Conservation (phyloP, 495 filamentous ascomycete species). For the Amphirosellinia nigrospora region DNA sequence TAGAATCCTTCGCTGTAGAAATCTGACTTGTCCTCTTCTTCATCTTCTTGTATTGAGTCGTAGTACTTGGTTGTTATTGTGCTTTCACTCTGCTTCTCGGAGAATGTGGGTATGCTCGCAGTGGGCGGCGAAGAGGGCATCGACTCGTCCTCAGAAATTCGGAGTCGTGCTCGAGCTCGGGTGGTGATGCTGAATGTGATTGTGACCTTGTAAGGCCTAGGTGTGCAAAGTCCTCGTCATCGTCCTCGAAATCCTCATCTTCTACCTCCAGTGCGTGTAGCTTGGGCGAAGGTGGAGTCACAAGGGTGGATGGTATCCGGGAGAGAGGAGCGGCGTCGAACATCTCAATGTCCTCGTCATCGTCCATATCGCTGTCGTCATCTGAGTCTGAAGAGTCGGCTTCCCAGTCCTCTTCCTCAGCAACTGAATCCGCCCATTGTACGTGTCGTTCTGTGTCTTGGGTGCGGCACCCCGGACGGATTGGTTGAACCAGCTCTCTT, state of each 20-base stretch:
- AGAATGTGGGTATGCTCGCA: constrained; percentile 67
- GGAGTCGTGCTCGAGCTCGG: constrained; percentile 76
- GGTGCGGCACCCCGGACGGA: constrained; percentile 77
- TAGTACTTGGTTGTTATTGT: constrained; percentile 60
- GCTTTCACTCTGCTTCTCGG: constrained; percentile 67
- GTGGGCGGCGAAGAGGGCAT: constrained; percentile 87
- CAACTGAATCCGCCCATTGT: constrained; percentile 85
- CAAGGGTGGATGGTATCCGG: constrained; percentile 49
- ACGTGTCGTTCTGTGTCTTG: constrained; percentile 70
- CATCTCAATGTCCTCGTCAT: constrained; percentile 59
- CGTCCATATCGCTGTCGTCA: constrained; percentile 58
- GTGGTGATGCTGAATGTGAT: constrained; percentile 70
- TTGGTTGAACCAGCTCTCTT: constrained; percentile 98
- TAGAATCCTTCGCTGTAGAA: constrained; percentile 69
- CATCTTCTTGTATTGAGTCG: constrained; percentile 39
- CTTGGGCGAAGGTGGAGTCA: constrained; percentile 36
- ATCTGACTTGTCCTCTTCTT: constrained; percentile 48
- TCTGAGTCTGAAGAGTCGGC: constrained; percentile 68
- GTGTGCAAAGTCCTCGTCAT: constrained; percentile 73
- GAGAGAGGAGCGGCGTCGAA: constrained; percentile 53
- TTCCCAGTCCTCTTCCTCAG: constrained; percentile 74
- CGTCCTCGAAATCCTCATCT: constrained; percentile 66
- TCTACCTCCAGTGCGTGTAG: constrained; percentile 43
- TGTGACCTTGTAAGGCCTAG: constrained; percentile 76
- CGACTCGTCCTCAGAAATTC: constrained; percentile 68